Conservation (phyloP, 164 flowering plant genomes). For the grape (Vitis vinifera) region DNA sequence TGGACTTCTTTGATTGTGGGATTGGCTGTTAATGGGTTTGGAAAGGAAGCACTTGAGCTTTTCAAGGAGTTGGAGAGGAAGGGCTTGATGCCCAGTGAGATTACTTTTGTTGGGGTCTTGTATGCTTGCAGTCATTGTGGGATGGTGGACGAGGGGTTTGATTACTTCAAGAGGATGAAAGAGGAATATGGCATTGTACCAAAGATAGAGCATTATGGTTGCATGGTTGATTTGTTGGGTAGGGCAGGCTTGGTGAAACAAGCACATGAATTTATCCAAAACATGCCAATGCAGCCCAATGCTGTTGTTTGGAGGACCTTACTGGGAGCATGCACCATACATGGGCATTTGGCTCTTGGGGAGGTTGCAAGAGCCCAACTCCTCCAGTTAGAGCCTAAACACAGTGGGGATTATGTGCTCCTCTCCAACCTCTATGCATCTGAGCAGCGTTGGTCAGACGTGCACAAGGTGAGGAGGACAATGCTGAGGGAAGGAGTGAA, state of each 20-base stretch:
- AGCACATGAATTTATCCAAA: constrained; percentile 28
- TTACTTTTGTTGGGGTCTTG: constrained; percentile 42
- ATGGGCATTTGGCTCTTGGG: constrained; percentile 30
- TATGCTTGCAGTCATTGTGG: constrained; percentile 51
- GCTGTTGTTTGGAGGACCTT: constrained; percentile 42
- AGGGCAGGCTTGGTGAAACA: constrained; percentile 35
- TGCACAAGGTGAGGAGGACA: constrained; percentile 29
- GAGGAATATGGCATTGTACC: constrained; percentile 30
- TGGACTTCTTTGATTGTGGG: constrained; percentile 44
- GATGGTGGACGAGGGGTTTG: constrained; percentile 38
- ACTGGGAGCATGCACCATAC: constrained; percentile 37
- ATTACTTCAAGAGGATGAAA: constrained; percentile 31
- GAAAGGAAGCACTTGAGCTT: constrained; percentile 33
- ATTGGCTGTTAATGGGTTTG: constrained; percentile 42
- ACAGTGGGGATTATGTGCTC: constrained; percentile 43
- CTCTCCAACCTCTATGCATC: constrained; percentile 45
- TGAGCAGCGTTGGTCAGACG: constrained; percentile 39
- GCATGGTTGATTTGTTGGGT: constrained; percentile 45
- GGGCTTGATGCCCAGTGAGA: constrained; percentile 29
- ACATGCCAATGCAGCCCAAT: constrained; percentile 39
- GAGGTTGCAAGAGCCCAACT: constrained; percentile 34
- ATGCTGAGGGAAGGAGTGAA: constrained; percentile 34
- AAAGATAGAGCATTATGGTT: constrained; percentile 38
- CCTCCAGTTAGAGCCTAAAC: constrained; percentile 28
- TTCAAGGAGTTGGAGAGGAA: constrained; percentile 30